A percentile compares a stretch with the other conserved stretches of the same genome.
phyloP scores from a whole-genome alignment of 768 basidiomycete genomes.

The Russula foetens region DNA sequence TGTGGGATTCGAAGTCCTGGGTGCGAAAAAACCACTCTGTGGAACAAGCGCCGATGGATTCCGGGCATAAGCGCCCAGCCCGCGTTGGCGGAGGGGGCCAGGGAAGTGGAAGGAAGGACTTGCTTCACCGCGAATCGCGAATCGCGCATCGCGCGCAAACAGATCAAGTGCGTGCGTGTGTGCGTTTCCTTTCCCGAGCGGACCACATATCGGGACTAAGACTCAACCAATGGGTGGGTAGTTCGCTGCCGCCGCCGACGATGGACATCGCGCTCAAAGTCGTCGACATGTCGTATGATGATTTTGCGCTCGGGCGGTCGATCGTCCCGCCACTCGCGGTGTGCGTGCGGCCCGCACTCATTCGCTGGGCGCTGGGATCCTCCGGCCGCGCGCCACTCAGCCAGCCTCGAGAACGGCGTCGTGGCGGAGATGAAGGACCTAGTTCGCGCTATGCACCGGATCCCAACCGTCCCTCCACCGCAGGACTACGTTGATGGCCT shows the following conservation, averaged over 20 bases:
- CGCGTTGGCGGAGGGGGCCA: slow-evolving; percentile 3
- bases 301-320: slow-evolving; percentile 72
- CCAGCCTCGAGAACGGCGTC: slow-evolving; percentile 78
- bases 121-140: slow-evolving; percentile 68
- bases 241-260: slow-evolving; percentile 71
- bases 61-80: background rate
- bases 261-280: slow-evolving; percentile 75
- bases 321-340: slow-evolving; percentile 71
- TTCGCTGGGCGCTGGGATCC: slow-evolving; percentile 87
- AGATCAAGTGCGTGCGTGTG: slow-evolving; percentile 62
- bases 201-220: background rate
- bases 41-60: background rate
- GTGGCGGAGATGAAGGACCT: slow-evolving; percentile 75
- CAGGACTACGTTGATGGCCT: slow-evolving; percentile 19
- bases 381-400: slow-evolving; percentile 46
- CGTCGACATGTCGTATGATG: slow-evolving; percentile 90
- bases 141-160: slow-evolving; percentile 43
- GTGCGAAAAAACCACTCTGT: background rate
- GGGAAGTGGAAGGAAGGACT: too few species aligned
- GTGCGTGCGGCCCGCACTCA: slow-evolving; percentile 61
- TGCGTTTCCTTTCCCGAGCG: slow-evolving; percentile 3
- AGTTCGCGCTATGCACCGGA: slow-evolving; percentile 42
- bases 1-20: background rate
- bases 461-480: slow-evolving; percentile 12
- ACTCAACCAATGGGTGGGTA: too few species aligned